Evolutionary conservation across 129 eudicot species (phyloP).

Genomic region (Artemisia argyi): DNA sequence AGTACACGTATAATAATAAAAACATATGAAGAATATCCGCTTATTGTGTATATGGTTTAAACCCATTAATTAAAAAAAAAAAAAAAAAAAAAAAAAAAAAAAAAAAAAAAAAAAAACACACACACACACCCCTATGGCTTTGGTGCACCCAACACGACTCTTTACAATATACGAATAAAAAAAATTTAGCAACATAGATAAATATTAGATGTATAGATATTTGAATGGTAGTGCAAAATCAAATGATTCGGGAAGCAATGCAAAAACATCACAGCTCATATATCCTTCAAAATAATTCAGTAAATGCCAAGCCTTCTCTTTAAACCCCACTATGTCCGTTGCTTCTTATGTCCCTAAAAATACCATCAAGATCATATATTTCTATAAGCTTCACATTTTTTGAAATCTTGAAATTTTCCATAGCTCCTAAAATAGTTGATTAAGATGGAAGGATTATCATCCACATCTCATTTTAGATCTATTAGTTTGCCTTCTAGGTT

Average conservation of each 20-base stretch:
- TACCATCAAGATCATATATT: constrained; percentile 2
- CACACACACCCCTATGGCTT: too few species aligned
- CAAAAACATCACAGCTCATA: not conserved
- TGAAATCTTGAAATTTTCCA: constrained; percentile 14
- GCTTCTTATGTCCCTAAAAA: constrained; percentile 25
- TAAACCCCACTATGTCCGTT: not conserved
- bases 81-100: too few species aligned
- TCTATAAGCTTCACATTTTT: constrained; percentile 15
- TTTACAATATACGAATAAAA: not conserved
- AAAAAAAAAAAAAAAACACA: too few species aligned
- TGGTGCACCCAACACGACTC: not conserved
- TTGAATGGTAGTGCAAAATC: not conserved
- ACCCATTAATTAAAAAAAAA: too few species aligned
- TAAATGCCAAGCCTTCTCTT: constrained; percentile 19
- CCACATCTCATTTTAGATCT: constrained; percentile 35
- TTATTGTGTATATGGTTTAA: too few species aligned
- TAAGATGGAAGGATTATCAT: constrained; percentile 23
- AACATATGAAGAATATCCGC: too few species aligned
- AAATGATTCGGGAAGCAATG: not conserved
- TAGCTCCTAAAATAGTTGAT: not conserved
- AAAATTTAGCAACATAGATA: not conserved
- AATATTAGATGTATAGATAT: too few species aligned
- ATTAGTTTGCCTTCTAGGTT: constrained; percentile 42
- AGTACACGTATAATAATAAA: too few species aligned
- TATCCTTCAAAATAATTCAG: not conserved